Conservation (phyloP, 257 asterid species). For the Thymus quinquecostatus region DNA sequence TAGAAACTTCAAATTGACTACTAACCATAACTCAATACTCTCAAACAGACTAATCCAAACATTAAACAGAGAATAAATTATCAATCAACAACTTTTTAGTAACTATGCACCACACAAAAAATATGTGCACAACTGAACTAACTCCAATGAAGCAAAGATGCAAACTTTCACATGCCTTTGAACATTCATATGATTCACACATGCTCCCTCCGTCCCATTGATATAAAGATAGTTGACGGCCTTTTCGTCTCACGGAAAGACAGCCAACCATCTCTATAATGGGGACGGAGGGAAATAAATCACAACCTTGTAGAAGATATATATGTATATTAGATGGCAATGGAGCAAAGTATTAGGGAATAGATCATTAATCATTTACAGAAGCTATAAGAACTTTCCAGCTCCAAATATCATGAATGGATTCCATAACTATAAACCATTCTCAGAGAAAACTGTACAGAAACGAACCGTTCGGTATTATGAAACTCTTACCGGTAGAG, state of each 20-base stretch:
- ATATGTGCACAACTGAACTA: no score
- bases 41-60: no score
- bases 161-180: not conserved
- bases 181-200: not conserved
- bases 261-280: no score
- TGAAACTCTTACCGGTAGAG: not conserved
- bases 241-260: no score
- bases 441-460: constrained; percentile 29
- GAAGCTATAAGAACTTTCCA: not conserved
- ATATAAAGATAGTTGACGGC: no score
- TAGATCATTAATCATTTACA: not conserved
- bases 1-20: no score
- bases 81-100: no score
- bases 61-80: no score
- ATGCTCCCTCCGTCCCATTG: no score
- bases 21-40: no score
- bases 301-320: not conserved
- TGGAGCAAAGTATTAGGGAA: not conserved
- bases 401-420: constrained; percentile 3
- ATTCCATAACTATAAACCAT: not conserved
- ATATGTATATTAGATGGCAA: not conserved
- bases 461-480: not conserved
- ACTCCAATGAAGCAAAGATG: not conserved
- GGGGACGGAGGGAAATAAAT: no score
- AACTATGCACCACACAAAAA: no score